Base-by-base conservation (phyloP, 768 basidiomycete species). In the Suillus americanus region DNA sequence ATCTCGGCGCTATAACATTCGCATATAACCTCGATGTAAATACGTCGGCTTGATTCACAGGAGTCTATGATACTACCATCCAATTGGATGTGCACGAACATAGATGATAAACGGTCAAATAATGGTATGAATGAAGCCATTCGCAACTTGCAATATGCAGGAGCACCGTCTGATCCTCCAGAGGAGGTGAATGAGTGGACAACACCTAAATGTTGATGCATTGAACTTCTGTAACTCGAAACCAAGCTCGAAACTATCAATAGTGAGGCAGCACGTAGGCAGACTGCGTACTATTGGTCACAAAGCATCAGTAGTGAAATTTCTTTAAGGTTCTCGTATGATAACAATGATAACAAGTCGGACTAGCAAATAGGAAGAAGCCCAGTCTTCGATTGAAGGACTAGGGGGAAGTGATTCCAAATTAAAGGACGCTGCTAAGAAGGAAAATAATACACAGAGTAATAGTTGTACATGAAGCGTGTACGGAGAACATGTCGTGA, bases 311-410 rank as follows among this genome's bases (percentile, higher is more conserved):
- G 25, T 28, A 50, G 48, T 8, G 7, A 16, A 23, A 0, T 51
- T 28, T 51, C 3, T 28, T 28, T 9, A 50, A 5, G 14, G 3
- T 53, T 53, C 8, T 10, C 9, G 16, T 51, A 28, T 28, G 16
- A 77, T 25, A 46, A 5, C 5, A 13, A 35, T 28, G 16, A 77
- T 25, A 12, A 38, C 37, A 38, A 23, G 23, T 48, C 16, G 28
- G 28, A 51, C 28, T 5, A 51, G 1, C 25, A 28, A 51, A 51
- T 14, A 16, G 14, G 8, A 16, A 25, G 23, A 50, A 50, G 8
- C 16, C 8, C 16, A 10, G 16, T 18, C 28, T 28, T 51, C 16
- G 1, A 30, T 18, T 18, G 50, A 51, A 51, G 0, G 0, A 28
- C 25, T 9, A 18, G 28, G 2, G 50, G 4, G 28, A 28, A 28